Conservation (phyloP, 805 yeast species). For the Ogataea sp. region DNA sequence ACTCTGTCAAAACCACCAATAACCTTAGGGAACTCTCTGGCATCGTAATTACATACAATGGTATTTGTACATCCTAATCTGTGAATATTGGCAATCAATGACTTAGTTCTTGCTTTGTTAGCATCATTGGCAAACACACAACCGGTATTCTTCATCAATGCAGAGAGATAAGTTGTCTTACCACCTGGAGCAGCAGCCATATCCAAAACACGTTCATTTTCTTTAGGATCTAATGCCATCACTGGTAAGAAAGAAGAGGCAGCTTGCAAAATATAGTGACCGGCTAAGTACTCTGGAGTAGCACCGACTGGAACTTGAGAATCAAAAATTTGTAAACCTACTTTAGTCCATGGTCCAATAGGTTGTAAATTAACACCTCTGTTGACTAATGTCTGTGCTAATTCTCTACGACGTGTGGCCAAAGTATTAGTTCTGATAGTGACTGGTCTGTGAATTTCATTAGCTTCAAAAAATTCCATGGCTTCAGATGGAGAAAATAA, state of each 20-base stretch:
- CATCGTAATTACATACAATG: slow-evolving; percentile 95
- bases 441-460: slow-evolving; percentile 92
- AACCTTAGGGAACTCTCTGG: slow-evolving; percentile 95
- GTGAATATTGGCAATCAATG: slow-evolving; percentile 94
- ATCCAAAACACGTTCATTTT: slow-evolving; percentile 88
- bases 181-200: slow-evolving; percentile 99
- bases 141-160: slow-evolving; percentile 97
- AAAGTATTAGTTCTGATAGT: slow-evolving; percentile 97
- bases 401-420: slow-evolving; percentile 88
- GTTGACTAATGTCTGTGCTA: slow-evolving; percentile 90
- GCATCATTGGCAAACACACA: slow-evolving; percentile 96
- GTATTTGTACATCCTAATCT: slow-evolving; percentile 95
- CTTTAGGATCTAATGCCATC: slow-evolving; percentile 97
- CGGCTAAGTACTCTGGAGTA: slow-evolving; percentile 96
- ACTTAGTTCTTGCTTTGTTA: slow-evolving; percentile 92
- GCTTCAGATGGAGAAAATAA: slow-evolving; percentile 94
- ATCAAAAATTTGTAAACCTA: slow-evolving; percentile 93
- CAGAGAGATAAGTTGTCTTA: slow-evolving; percentile 89
- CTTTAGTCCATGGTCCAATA: slow-evolving; percentile 96
- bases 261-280: slow-evolving; percentile 96
- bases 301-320: slow-evolving; percentile 99
- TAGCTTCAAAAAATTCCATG: slow-evolving; percentile 96
- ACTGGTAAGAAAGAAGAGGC: slow-evolving; percentile 97
- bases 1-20: slow-evolving; percentile 98
- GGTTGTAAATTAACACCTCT: slow-evolving; percentile 97